These are phyloP conservation scores for Solanum habrochaites DNA, from an alignment of 257 asterid species.

Conservation along the genomic window DNA sequence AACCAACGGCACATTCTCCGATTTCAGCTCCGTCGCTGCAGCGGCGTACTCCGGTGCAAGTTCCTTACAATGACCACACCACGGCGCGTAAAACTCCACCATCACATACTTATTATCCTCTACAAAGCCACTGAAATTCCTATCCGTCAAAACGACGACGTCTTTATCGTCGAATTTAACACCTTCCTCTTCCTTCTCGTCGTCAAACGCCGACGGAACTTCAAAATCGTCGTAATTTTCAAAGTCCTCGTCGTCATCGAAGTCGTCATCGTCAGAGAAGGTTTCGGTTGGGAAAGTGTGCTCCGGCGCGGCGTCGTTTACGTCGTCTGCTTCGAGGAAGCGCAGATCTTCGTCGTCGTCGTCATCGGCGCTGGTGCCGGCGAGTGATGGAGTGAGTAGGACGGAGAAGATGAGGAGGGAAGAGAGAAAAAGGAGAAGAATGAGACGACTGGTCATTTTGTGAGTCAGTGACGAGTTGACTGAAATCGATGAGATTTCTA, in stretches of 20 bases:
- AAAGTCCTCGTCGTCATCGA: conserved; percentile 30
- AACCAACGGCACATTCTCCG: conserved; percentile 56
- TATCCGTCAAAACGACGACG: conserved; percentile 50
- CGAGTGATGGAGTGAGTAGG: conserved; percentile 2
- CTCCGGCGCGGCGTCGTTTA: conserved; percentile 5
- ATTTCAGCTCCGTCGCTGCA: conserved; percentile 78
- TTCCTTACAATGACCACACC: conserved; percentile 90
- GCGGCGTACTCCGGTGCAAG: conserved; percentile 88
- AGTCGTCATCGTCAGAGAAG: conserved; percentile 8
- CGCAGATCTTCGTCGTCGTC: conserved; percentile 75
- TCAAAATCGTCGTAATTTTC: conserved; percentile 41
- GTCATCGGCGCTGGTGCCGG: conserved; percentile 12
- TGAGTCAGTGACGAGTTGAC: neutral
- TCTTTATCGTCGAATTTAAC: conserved; percentile 68
- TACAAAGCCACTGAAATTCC: conserved; percentile 61
- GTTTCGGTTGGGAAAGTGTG: neutral
- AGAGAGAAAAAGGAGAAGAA: conserved; percentile 10
- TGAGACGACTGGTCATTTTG: conserved; percentile 16
- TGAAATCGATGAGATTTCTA: neutral
- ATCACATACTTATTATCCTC: conserved; percentile 57
- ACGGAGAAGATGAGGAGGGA: conserved; percentile 18
- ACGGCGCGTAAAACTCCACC: conserved; percentile 96
- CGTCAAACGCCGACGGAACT: conserved; percentile 18
- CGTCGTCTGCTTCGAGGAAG: conserved; percentile 51
- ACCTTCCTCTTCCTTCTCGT: conserved; percentile 29